Evolutionary conservation across 345 rosid species (phyloP), one percentile per base, ranked within the genome.

Genomic region (Trapa bicornis): DNA sequence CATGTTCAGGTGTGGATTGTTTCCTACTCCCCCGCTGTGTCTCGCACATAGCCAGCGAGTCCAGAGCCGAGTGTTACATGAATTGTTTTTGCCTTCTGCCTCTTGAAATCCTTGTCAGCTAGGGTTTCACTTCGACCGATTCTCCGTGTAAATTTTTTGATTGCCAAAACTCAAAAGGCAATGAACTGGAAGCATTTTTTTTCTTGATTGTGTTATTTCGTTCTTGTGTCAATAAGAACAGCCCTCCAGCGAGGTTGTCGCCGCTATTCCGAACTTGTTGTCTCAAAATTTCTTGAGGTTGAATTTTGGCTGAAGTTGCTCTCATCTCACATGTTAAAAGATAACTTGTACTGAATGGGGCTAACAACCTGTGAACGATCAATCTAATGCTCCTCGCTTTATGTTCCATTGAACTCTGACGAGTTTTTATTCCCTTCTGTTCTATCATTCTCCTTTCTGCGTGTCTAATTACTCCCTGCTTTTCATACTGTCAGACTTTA

Each of bases 111-210:
- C 8, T 29, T 16, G 47, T 6, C 10, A 38, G 37, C 66, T 64
- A 64, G 66, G 66, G 66, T 64, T 64, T 39, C 66, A 22, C 66
- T 39, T 36, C 41, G 42, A 5, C 14, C 37, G 41, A 35, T 39
- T 61, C 5, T 43, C 41, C n/a, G 43, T n/a, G 41, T 12, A 15
- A 17, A 12, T 36, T 15, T 32, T 61, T 4, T 5, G 17, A 4
- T 14, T 0, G n/a, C 16, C 54, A 16, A 3, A 13, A 5, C 54
- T 50, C 54, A 12, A 11, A 13, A 50, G 54, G 54, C 54, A 50
- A 14, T 22, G 1, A 50, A 16, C 17, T 50, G 54, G 54, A 50
- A 50, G 60, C 33, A n/a, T 16, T 54, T 41, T 22, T 0, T n/a
- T 54, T 22, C 22, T 17, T 12, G 6, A 50, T 54, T 54, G 33